These are phyloP conservation scores for Agrostemma githago DNA, from an alignment of 148 eudicot genomes.

Conservation along the genomic window DNA sequence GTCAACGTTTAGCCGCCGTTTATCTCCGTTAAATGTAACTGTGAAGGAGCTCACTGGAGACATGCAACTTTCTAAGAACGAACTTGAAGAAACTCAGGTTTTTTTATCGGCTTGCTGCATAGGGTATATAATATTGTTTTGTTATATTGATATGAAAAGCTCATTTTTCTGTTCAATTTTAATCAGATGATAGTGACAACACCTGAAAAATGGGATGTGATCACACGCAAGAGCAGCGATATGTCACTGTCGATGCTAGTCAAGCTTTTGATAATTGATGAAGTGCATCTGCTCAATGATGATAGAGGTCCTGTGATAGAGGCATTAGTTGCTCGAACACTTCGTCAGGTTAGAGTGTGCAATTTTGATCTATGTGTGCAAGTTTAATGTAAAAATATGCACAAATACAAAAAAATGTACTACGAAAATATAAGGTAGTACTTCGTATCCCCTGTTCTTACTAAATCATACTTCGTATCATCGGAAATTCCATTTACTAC, in stretches of 20 bases:
- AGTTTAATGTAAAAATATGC: no score
- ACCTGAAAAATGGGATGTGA: constrained; percentile 99
- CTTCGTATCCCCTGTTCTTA: no score
- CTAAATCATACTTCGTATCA: no score
- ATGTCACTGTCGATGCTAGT: constrained; percentile 97
- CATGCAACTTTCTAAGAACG: constrained; percentile 91
- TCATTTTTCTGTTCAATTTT: constrained; percentile 17
- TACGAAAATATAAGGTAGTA: no score
- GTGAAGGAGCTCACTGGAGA: constrained; percentile 99
- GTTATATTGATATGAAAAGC: not conserved
- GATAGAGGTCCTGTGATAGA: constrained; percentile 98
- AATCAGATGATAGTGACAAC: constrained; percentile 97
- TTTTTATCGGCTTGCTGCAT: constrained; percentile 17
- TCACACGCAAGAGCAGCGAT: constrained; percentile 98
- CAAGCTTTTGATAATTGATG: constrained; percentile 93
- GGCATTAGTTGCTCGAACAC: constrained; percentile 98
- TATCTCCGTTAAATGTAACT: constrained; percentile 72
- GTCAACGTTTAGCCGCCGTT: constrained; percentile 76
- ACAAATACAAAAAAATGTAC: no score
- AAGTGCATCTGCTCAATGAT: constrained; percentile 96
- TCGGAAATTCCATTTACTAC: no score
- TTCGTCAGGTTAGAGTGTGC: constrained; percentile 69
- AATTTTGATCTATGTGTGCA: not conserved
- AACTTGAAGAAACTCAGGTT: constrained; percentile 97
- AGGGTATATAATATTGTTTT: not conserved